Evolutionary conservation across 2,329 filamentous ascomycete genomes (phyloP), one percentile per base, ranked within the genome.

Genomic region (Penicillium sp.): DNA sequence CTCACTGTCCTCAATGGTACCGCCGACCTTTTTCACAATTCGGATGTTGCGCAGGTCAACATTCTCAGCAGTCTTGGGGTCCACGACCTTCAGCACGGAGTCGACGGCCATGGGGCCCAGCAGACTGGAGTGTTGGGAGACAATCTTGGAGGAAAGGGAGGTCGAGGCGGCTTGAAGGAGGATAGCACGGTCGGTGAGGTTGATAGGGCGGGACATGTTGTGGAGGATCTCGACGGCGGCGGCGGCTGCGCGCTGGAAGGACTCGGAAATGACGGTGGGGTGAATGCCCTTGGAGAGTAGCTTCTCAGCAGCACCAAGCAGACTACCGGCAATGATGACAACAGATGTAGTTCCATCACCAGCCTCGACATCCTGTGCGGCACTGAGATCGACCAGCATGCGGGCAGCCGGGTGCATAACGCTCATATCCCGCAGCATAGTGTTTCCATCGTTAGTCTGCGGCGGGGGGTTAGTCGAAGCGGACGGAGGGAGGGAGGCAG

Each of bases 401-500:
- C 97, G 97, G 56, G 95, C 95, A 53, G 96, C 96, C n/a, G 95
- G 95, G 78, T 99, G 95, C 90, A 99, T 93, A 70, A 99, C 95
- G 68, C 92, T 91, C 95, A 99, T 98, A 84, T 94, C 94, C 83
- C 91, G 96, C 76, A 99, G 83, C 94, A 99, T 99, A 61, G 95
- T 99, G 83, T 96, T 96, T 79, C 95, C 95, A 81, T 99, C 95
- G 84, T 99, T 99, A 75, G 95, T 99, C 81, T 83, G 38, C 17
- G 53, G 68, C 65, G 66, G 63, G 64, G 63, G 65, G 66, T 80
- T 69, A 77, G 77, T 73, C 58, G 63, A 59, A 51, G 55, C 56
- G 37, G 24, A 59, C 53, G 42, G 62, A 54, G 42, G 53, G 58
- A 47, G 56, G 55, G 58, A 60, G 56, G 60, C 64, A 59, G 60